These are phyloP conservation scores for Forsythia viridissima DNA, from an alignment of 257 asterid species.

Conservation along the genomic window DNA sequence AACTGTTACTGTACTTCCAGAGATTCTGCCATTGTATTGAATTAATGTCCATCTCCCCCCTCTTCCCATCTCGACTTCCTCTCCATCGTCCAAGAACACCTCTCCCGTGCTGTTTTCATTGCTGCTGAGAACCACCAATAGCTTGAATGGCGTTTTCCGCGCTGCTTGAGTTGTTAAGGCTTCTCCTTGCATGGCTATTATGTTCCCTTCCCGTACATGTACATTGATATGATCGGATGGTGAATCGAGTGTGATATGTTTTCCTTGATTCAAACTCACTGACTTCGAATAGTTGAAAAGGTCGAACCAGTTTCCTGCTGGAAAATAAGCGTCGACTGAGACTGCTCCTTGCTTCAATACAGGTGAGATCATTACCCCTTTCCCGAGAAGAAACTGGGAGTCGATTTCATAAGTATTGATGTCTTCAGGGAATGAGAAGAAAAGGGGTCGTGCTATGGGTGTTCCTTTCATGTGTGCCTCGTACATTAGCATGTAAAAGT, in stretches of 20 bases:
- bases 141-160: conserved; percentile 36
- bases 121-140: conserved; percentile 40
- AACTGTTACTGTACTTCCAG: conserved; percentile 19
- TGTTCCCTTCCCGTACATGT: conserved; percentile 41
- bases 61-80: conserved; percentile 37
- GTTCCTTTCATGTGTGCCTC: conserved; percentile 48
- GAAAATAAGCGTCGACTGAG: conserved; percentile 43
- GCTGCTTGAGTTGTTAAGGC: conserved; percentile 47
- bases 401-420: conserved; percentile 40
- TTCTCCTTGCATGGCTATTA: conserved; percentile 47
- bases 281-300: conserved; percentile 40
- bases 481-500: conserved; percentile 47
- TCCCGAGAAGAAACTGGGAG: conserved; percentile 49
- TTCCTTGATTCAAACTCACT: conserved; percentile 25
- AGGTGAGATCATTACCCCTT: conserved; percentile 51
- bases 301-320: conserved; percentile 48
- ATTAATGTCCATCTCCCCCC: conserved; percentile 41
- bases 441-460: conserved; percentile 49
- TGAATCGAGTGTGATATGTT: conserved; percentile 35
- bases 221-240: conserved; percentile 39
- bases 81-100: conserved; percentile 47
- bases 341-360: conserved; percentile 35
- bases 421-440: conserved; percentile 56
- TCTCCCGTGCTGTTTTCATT: conserved; percentile 38
- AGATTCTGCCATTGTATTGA: conserved; percentile 24